Evolutionary conservation across 2,329 filamentous ascomycete species (phyloP).

Genomic region (Dactylonectria macrodidyma): DNA sequence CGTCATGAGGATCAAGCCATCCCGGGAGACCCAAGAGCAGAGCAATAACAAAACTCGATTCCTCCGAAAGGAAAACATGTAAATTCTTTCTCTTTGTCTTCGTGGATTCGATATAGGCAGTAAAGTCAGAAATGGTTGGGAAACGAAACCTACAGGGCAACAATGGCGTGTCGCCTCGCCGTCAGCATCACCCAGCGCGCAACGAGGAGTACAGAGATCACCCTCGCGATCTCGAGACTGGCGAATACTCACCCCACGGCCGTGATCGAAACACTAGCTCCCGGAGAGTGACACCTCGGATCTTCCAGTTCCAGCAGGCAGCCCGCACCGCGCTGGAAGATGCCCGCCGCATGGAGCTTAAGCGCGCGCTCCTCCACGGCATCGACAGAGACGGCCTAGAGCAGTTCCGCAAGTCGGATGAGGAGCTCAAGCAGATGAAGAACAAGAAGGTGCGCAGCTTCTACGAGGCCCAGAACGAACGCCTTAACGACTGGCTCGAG

Average conservation of each 20-base stretch:
- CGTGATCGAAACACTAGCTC: constrained; percentile 1
- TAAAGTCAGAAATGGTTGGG: constrained; percentile 40
- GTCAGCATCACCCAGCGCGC: background rate
- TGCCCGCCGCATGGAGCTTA: constrained; percentile 50
- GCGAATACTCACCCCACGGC: constrained; percentile 12
- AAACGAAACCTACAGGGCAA: constrained; percentile 35
- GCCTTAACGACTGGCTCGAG: constrained; percentile 54
- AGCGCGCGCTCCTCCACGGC: constrained; percentile 48
- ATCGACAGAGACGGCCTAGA: constrained; percentile 50
- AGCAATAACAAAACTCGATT: background rate
- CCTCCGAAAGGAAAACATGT: background rate
- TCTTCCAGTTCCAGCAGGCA: constrained; percentile 58
- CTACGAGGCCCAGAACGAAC: constrained; percentile 50
- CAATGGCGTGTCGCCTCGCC: background rate
- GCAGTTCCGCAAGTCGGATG: constrained; percentile 48
- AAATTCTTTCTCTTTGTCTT: background rate
- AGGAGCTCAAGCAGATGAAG: constrained; percentile 47
- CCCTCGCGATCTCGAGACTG: constrained; percentile 44
- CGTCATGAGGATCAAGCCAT: background rate
- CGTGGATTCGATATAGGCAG: background rate
- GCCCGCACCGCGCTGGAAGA: constrained; percentile 50
- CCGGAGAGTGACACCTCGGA: constrained; percentile 35
- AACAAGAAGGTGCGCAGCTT: constrained; percentile 49
- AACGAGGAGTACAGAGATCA: constrained; percentile 22
- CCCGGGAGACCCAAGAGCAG: too few relatives aligned